phyloP scores from a whole-genome alignment of 2,329 filamentous ascomycete genomes.

The Epichloe brachyelytri region DNA sequence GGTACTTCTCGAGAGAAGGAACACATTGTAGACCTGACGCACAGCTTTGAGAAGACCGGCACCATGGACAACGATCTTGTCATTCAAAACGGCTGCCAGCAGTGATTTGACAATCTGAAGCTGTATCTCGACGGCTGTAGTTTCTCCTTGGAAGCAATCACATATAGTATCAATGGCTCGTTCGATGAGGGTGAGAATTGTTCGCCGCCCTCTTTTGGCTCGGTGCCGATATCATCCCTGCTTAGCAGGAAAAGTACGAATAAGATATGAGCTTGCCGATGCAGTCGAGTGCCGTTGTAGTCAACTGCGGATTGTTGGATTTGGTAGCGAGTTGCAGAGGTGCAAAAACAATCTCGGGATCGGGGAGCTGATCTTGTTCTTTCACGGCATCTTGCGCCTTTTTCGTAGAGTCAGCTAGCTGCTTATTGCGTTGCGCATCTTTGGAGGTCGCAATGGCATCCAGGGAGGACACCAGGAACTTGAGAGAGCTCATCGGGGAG shows the following conservation, averaged over 20 bases:
- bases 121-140: constrained; percentile 82
- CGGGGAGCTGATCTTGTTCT: constrained; percentile 68
- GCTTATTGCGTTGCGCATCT: constrained; percentile 77
- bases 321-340: constrained; percentile 84
- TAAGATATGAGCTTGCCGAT: constrained; percentile 99
- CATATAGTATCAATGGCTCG: constrained; percentile 98
- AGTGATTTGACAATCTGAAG: constrained; percentile 97
- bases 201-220: constrained; percentile 24
- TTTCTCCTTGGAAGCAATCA: constrained; percentile 96
- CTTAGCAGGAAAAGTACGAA: constrained; percentile 83
- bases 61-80: constrained; percentile 97
- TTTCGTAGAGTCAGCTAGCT: constrained; percentile 69
- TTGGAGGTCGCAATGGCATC: constrained; percentile 86
- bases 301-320: constrained; percentile 70
- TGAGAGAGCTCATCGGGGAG: constrained; percentile 77
- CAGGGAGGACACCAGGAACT: constrained; percentile 88
- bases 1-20: constrained; percentile 84
- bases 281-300: constrained; percentile 86
- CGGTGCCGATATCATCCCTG: constrained; percentile 24
- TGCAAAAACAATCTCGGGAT: constrained; percentile 84
- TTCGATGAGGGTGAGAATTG: constrained; percentile 69
- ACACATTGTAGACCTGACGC: constrained; percentile 97
- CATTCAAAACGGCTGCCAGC: constrained; percentile 87
- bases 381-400: constrained; percentile 78
- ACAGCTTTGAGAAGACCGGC: constrained; percentile 93